Conservation (phyloP, 2,329 filamentous ascomycete species). For the Aspergillus transmontanensis region DNA sequence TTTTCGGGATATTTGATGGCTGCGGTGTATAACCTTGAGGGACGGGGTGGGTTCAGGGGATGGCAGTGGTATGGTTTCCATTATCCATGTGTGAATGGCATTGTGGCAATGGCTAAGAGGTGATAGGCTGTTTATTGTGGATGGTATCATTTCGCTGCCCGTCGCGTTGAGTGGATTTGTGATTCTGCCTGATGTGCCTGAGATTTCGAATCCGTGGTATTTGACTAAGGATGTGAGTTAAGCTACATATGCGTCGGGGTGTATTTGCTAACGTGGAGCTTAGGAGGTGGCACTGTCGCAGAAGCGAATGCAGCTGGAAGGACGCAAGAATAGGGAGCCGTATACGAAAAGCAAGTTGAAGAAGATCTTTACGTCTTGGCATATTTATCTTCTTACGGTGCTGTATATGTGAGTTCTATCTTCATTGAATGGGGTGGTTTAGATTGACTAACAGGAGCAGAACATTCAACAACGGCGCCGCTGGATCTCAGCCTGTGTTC, state of each 20-base stretch:
- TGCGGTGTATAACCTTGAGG: constrained; percentile 53
- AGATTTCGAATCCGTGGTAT: constrained; percentile 55
- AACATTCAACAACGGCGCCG: constrained; percentile 63
- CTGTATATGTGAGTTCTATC: constrained; percentile 55
- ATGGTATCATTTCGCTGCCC: constrained; percentile 57
- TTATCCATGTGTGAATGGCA: neutral
- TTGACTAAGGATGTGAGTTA: constrained; percentile 40
- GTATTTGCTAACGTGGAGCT: neutral
- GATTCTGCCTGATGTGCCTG: constrained; percentile 53
- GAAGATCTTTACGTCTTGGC: constrained; percentile 66
- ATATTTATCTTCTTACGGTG: constrained; percentile 61
- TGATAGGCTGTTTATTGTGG: constrained; percentile 53
- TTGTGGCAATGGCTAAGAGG: neutral
- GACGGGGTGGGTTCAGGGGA: constrained; percentile 51
- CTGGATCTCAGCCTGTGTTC: constrained; percentile 58
- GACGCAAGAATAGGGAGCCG: constrained; percentile 47
- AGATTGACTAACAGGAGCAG: constrained; percentile 21
- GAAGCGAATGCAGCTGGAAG: constrained; percentile 55
- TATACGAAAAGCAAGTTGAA: constrained; percentile 57
- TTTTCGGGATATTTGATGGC: constrained; percentile 59
- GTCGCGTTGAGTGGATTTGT: constrained; percentile 55
- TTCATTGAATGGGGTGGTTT: neutral
- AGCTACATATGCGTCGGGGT: too few relatives aligned
- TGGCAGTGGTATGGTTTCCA: constrained; percentile 51
- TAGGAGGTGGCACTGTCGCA: constrained; percentile 50